A percentile compares a stretch with the other conserved stretches of the same genome.
phyloP scores from a whole-genome alignment of 108 stramenopile genomes.

The Pinguiococcus pyrenoidosus region DNA sequence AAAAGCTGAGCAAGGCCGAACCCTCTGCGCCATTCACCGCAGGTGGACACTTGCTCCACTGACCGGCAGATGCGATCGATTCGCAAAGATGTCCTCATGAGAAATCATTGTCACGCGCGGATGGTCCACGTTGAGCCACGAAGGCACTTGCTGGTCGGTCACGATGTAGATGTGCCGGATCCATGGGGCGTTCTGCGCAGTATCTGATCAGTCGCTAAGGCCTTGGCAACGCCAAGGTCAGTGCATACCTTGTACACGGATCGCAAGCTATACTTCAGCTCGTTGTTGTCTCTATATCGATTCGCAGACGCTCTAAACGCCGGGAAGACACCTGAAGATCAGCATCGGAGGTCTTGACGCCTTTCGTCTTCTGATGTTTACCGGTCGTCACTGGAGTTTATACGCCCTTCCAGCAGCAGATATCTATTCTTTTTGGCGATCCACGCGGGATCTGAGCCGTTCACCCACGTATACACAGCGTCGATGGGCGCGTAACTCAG shows the following conservation, averaged over 20 bases:
- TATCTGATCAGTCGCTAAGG: too few relatives aligned
- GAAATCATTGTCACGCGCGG: conserved; percentile 17
- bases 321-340: not conserved
- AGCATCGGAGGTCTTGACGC: not conserved
- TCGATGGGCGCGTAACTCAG: conserved; percentile 28
- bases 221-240: too few relatives aligned
- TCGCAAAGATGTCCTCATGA: conserved; percentile 31
- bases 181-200: conserved; percentile 49
- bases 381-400: not conserved
- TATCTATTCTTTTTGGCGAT: conserved; percentile 9
- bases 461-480: conserved; percentile 51
- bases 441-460: conserved; percentile 47
- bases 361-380: not conserved
- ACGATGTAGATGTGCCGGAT: conserved; percentile 38
- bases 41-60: conserved; percentile 7
- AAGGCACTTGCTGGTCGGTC: conserved; percentile 38
- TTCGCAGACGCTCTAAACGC: conserved; percentile 2
- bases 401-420: not conserved
- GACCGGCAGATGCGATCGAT: conserved; percentile 12
- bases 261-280: conserved; percentile 20
- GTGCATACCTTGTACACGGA: too few relatives aligned
- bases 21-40: conserved; percentile 3
- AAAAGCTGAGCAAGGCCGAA: not conserved
- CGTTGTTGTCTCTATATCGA: conserved; percentile 32
- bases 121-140: conserved; percentile 7